Evolutionary conservation across 2,329 filamentous ascomycete genomes (phyloP), one percentile per base, ranked within the genome.

Genomic region (Periconia digitata): DNA sequence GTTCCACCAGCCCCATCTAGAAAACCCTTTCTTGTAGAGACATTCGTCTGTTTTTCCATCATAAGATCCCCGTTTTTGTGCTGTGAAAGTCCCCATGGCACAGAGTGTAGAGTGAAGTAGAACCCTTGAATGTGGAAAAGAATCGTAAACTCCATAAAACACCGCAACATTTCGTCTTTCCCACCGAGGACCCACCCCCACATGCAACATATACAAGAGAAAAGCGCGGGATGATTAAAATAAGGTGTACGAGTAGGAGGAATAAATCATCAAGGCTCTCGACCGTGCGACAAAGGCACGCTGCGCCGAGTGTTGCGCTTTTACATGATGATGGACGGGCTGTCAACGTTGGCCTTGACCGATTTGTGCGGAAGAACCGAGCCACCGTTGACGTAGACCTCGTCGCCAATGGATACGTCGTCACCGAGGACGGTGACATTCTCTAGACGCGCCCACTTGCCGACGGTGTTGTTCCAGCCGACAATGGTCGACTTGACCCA

Each of bases 401-500:
- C 92, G 69, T 99, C 92, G 43, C 91, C 92, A 70, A 99, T 95
- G 50, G 90, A 95, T 45, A 99, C 92, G 71, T 99, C 92, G 76
- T 99, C 94, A 59, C 92, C 94, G 17, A 99, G 83, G 45, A 99
- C 92, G n/a, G 90, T 92, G 36, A 97, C 92, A 69, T 99, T 99
- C 82, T 99, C 94, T 56, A 97, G 80, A 60, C 92, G 88, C 50
- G 92, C 92, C 92, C 92, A 99, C 70, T 88, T 89, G 69, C 92
- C 92, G 48, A 99, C 90, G 29, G 85, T 88, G 79, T 90, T 95
- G 82, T 96, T 96, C 92, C 92, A 99, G 67, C 92, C 92, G 44
- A 97, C 91, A 72, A 99, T 97, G 64, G 92, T 94, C 71, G 89
- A 95, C 85, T 97, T 97, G 74, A 99, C 84, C 92, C 92, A 97